phyloP scores from a whole-genome alignment of 1,284 basidiomycete species.

The Leccinum huronense region DNA sequence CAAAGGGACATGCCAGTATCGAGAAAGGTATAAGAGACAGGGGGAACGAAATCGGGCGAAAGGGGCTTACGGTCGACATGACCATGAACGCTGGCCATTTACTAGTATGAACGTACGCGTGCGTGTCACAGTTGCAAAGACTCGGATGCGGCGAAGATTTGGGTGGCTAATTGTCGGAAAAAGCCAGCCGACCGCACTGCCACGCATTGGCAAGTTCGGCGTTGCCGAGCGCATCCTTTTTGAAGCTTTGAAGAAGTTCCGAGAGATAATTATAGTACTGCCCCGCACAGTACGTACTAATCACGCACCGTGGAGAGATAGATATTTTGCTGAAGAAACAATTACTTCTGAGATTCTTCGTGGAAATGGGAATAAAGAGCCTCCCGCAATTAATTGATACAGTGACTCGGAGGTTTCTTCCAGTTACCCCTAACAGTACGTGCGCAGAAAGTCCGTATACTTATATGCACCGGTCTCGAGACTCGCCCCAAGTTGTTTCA shows the following conservation, averaged over 20 bases:
- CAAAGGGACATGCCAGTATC: background rate
- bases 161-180: background rate
- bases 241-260: background rate
- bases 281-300: background rate
- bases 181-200: too few relatives aligned
- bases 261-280: background rate
- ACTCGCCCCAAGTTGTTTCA: background rate
- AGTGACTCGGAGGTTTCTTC: background rate
- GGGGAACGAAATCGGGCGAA: conserved; percentile 8
- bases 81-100: conserved; percentile 81
- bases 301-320: background rate
- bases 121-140: conserved; percentile 13
- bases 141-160: too few relatives aligned
- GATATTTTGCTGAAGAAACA: background rate
- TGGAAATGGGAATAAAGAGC: background rate
- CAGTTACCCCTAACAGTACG: background rate
- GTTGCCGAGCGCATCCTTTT: too few relatives aligned
- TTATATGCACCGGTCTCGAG: background rate
- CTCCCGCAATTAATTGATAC: background rate
- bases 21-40: conserved; percentile 42
- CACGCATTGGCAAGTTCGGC: too few relatives aligned
- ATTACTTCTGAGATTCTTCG: background rate
- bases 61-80: conserved; percentile 72
- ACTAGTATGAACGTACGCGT: conserved; percentile 20
- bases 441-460: background rate